Percentiles rank a stretch among this genome's conserved stretches.
Evolutionary conservation across 306 rosid species (phyloP).

Genomic region (Chamaecrista fasciculata): DNA sequence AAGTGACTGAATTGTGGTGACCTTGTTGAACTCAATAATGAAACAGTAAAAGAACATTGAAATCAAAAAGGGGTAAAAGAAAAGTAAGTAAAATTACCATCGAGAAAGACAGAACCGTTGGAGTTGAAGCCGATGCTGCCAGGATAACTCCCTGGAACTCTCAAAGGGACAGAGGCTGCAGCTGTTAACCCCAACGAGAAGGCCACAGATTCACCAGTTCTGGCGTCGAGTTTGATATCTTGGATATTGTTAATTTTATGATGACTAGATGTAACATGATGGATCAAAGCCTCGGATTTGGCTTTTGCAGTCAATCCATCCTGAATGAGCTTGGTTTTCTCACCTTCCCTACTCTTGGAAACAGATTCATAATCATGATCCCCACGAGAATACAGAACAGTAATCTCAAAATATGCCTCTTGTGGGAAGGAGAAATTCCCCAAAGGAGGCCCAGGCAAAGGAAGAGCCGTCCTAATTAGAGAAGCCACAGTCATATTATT

Average conservation of each 20-base stretch:
- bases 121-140: constrained; percentile 96
- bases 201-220: constrained; percentile 43
- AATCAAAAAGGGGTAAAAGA: not conserved
- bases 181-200: constrained; percentile 68
- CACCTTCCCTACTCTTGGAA: constrained; percentile 57
- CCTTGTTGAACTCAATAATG: not conserved
- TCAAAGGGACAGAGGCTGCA: constrained; percentile 57
- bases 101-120: constrained; percentile 83
- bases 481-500: constrained; percentile 44
- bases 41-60: not conserved
- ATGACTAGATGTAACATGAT: constrained; percentile 51
- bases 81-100: constrained; percentile 50
- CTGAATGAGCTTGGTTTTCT: constrained; percentile 65
- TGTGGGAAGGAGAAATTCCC: constrained; percentile 82
- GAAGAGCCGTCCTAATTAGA: constrained; percentile 64
- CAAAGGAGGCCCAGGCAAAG: constrained; percentile 84
- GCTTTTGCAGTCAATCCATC: constrained; percentile 41
- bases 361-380: constrained; percentile 44
- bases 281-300: constrained; percentile 62
- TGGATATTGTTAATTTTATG: constrained; percentile 47
- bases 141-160: constrained; percentile 73
- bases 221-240: constrained; percentile 50
- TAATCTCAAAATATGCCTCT: constrained; percentile 93
- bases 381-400: constrained; percentile 42
- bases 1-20: not conserved